Base-by-base conservation (phyloP, 169 alveolate genomes). In the Eimeria zaria region DNA sequence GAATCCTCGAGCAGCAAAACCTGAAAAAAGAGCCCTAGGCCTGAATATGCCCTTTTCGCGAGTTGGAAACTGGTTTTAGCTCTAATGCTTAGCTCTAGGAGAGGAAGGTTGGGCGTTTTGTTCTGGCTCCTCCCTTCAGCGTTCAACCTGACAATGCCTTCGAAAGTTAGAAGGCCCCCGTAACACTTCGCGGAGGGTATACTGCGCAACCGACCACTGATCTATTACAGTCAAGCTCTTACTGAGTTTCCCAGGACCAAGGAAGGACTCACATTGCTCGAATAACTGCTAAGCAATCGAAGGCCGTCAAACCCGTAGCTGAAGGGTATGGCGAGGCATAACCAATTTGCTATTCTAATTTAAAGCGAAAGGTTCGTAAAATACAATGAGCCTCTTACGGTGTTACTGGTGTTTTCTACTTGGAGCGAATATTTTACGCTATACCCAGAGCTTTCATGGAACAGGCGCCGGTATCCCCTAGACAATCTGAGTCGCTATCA, bases 401-500 rank as follows among this genome's bases (percentile, higher is more conserved):
- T 36, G 53, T 30, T 73, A 36, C 18, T 1, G 14, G 1, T 6
- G 53, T 39, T 53, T 14, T 73, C 33, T 36, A 3, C 53, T 7
- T 20, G 83, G 18, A 36, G 16, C 55, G 16, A 16, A 69, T 20
- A 18, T 18, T 20, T 73, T 33, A 73, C 9, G 53, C 83, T 16
- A 16, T 33, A 22, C 11, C 41, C 39, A 62, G 14, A 73, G 83
- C 51, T 36, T 73, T 73, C 83, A 36, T 8, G 5, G 53, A 36
- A 16, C 55, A 24, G 22, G 55, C 5, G 41, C 36, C 39, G 73
- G 55, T 73, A 73, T 73, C 83, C 55, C 53, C 53, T 20, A 73
- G 51, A 12, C 16, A 73, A 53, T 80, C 67, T 48, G 78, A 84
- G n/a, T 84, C 91, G 78, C 60, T 36, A 39, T 60, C 74, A 53